Conservation (phyloP, 1,284 basidiomycete species). For the Meripilus lineatus region DNA sequence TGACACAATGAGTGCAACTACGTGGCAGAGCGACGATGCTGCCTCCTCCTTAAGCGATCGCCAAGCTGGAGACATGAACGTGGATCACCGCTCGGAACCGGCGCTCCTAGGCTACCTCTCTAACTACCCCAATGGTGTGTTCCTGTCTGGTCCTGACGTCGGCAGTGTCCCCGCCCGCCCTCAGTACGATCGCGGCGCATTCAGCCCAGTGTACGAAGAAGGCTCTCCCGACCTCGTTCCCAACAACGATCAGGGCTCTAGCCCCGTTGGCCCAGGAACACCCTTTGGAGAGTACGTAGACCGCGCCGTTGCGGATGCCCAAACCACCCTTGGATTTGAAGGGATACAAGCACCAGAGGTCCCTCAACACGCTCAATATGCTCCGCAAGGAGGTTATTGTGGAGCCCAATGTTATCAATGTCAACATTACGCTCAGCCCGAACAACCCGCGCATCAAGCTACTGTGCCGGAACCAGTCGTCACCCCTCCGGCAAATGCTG, state of each 20-base stretch:
- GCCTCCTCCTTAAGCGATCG: slow-evolving; percentile 18
- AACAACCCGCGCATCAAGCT: slow-evolving; percentile 19
- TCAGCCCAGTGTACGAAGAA: slow-evolving; percentile 62
- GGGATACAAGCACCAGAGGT: slow-evolving; percentile 3
- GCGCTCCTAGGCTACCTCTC: slow-evolving; percentile 10
- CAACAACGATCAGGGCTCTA: slow-evolving; percentile 50
- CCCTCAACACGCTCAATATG: slow-evolving; percentile 19
- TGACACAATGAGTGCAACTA: slow-evolving; percentile 38
- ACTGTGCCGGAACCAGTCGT: slow-evolving; percentile 37
- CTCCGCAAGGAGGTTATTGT: slow-evolving; percentile 22
- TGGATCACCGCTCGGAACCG: slow-evolving; percentile 20
- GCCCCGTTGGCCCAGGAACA: slow-evolving; percentile 66
- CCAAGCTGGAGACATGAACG: slow-evolving; percentile 17
- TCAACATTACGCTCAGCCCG: slow-evolving; percentile 16
- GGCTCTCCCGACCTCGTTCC: slow-evolving; percentile 51
- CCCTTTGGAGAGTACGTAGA: slow-evolving; percentile 74
- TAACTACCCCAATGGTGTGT: slow-evolving; percentile 11
- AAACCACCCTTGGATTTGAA: slow-evolving; percentile 11
- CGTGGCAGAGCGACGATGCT: slow-evolving; percentile 23
- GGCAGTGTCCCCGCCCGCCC: neutral
- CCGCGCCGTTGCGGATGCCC: slow-evolving; percentile 51
- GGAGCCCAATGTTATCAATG: slow-evolving; percentile 23
- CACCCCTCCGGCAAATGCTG: slow-evolving; percentile 46
- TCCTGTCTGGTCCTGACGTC: slow-evolving; percentile 10
- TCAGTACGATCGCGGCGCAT: slow-evolving; percentile 43